Conservation (phyloP, 129 eudicot species). For the Daucus carota region DNA sequence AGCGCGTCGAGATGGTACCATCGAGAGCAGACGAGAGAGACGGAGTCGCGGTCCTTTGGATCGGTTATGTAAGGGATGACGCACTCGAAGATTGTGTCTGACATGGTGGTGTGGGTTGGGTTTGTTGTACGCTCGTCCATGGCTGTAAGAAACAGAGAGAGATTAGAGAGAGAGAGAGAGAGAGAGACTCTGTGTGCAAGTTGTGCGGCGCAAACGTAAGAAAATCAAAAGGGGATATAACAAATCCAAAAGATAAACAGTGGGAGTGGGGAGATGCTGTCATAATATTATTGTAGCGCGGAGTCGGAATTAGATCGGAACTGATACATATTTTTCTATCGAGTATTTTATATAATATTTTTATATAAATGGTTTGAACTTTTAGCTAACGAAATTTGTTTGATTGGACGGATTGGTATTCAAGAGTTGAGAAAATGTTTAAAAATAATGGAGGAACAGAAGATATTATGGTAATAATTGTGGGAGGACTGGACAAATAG, state of each 20-base stretch:
- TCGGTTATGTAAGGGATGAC: constrained; percentile 61
- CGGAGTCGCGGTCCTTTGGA: constrained; percentile 62
- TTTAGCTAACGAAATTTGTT: too few species aligned
- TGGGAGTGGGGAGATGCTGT: neutral
- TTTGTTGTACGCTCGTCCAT: constrained; percentile 20
- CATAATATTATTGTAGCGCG: neutral
- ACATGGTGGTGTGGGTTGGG: constrained; percentile 24
- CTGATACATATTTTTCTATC: too few species aligned
- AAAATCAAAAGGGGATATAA: neutral
- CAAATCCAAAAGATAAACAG: neutral
- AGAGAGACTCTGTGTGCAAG: neutral
- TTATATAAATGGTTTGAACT: too few species aligned
- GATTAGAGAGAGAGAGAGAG: constrained; percentile 4
- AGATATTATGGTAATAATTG: too few species aligned
- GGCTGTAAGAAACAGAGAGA: neutral
- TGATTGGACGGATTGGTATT: too few species aligned
- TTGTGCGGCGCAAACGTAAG: constrained; percentile 10
- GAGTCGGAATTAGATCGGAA: neutral
- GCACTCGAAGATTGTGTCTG: constrained; percentile 57
- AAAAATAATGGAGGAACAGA: too few species aligned
- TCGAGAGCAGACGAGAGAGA: constrained; percentile 60
- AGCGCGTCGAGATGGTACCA: constrained; percentile 60
- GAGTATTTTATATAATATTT: too few species aligned
- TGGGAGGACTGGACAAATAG: too few species aligned
- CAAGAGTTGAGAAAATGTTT: too few species aligned